These are phyloP conservation scores for Balakata baccata DNA, from an alignment of 345 rosid genomes.

Conservation along the genomic window DNA sequence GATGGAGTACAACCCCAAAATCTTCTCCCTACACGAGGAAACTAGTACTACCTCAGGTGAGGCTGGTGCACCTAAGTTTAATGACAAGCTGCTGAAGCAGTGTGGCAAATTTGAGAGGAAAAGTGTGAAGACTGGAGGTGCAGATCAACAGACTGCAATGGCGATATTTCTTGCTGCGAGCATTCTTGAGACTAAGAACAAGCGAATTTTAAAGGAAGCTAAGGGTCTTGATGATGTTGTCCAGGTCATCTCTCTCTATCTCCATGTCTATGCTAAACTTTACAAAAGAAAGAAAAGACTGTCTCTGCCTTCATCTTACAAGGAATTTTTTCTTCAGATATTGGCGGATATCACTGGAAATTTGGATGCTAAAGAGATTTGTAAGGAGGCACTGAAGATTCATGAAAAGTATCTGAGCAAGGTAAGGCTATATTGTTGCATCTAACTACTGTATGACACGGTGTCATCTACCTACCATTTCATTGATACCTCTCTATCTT, in stretches of 20 bases:
- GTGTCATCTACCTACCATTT: no score
- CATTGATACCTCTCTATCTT: no score
- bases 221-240: slow-evolving; percentile 88
- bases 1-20: slow-evolving; percentile 91
- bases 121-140: slow-evolving; percentile 46
- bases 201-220: slow-evolving; percentile 77
- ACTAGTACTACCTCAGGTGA: slow-evolving; percentile 23
- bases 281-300: background rate
- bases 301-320: slow-evolving; percentile 9
- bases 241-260: slow-evolving; percentile 42
- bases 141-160: slow-evolving; percentile 52
- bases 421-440: slow-evolving; percentile 33
- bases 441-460: background rate
- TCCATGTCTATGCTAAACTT: background rate
- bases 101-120: slow-evolving; percentile 81
- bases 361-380: slow-evolving; percentile 80
- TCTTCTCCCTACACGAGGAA: slow-evolving; percentile 59
- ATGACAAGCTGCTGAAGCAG: slow-evolving; percentile 59
- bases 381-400: slow-evolving; percentile 73
- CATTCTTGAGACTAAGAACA: slow-evolving; percentile 83
- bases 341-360: slow-evolving; percentile 66
- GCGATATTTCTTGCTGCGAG: slow-evolving; percentile 85
- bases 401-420: slow-evolving; percentile 72
- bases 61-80: slow-evolving; percentile 20
- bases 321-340: slow-evolving; percentile 44